Percentiles rank a stretch among this genome's conserved stretches.
Evolutionary conservation across 2,329 filamentous ascomycete genomes (phyloP).

Genomic region (Apiospora malaysiana): DNA sequence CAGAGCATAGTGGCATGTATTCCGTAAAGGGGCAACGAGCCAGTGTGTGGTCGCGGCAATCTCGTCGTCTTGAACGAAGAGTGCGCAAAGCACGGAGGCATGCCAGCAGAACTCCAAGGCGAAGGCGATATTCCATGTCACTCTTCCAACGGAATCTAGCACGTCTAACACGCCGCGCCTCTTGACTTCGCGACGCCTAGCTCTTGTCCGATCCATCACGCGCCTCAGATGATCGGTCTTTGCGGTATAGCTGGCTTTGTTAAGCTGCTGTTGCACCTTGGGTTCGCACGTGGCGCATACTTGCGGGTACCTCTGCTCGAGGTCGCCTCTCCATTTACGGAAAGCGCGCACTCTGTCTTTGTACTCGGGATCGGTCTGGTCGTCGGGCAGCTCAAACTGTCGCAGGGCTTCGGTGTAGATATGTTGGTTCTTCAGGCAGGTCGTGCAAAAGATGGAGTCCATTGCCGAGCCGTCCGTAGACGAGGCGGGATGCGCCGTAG

Average conservation of each 20-base stretch:
- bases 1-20: conserved; percentile 28
- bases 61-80: conserved; percentile 29
- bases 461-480: conserved; percentile 39
- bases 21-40: conserved; percentile 24
- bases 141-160: conserved; percentile 48
- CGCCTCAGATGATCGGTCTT: conserved; percentile 81
- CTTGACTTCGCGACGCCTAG: conserved; percentile 49
- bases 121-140: conserved; percentile 55
- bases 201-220: conserved; percentile 71
- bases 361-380: conserved; percentile 71
- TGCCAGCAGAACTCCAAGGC: conserved; percentile 53
- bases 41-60: conserved; percentile 25
- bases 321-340: conserved; percentile 70
- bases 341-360: conserved; percentile 70
- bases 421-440: conserved; percentile 88
- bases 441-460: conserved; percentile 68
- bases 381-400: conserved; percentile 76
- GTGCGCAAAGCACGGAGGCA: conserved; percentile 39
- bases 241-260: conserved; percentile 77
- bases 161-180: conserved; percentile 49
- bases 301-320: conserved; percentile 87
- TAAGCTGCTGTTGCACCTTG: conserved; percentile 72
- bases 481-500: conserved; percentile 35
- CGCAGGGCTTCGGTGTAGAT: conserved; percentile 77
- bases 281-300: conserved; percentile 84